A percentile compares a stretch with the other conserved stretches of the same genome.
These are phyloP conservation scores for Fusarium sp. DNA, from an alignment of 2,329 filamentous ascomycete genomes.

Conservation along the genomic window DNA sequence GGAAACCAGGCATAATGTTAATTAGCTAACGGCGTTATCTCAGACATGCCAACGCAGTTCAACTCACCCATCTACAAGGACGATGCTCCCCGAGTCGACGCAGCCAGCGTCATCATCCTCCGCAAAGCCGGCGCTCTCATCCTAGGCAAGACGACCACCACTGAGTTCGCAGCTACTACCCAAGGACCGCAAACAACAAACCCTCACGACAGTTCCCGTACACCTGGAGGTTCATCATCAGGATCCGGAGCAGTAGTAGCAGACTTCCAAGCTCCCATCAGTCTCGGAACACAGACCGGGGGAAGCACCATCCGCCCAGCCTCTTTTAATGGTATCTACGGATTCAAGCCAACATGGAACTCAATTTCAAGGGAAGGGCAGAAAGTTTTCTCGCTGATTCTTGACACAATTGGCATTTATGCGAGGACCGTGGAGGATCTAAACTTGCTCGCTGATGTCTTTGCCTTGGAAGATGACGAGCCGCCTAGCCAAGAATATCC, in stretches of 20 bases:
- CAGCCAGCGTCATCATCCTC: conserved; percentile 60
- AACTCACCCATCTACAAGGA: conserved; percentile 62
- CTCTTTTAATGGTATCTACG: conserved; percentile 64
- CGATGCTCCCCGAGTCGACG: conserved; percentile 56
- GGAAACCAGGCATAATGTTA: fast-evolving
- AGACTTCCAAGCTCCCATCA: conserved; percentile 66
- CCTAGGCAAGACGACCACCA: conserved; percentile 47
- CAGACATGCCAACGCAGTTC: conserved; percentile 63
- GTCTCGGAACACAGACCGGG: conserved; percentile 68
- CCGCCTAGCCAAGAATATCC: neutral
- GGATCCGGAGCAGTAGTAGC: conserved; percentile 70
- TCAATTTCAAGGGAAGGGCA: conserved; percentile 14
- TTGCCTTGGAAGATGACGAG: conserved; percentile 61
- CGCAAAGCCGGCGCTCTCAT: conserved; percentile 63
- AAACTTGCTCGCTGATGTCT: conserved; percentile 59
- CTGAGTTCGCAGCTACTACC: conserved; percentile 64
- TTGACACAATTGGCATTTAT: conserved; percentile 66
- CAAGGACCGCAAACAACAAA: conserved; percentile 61
- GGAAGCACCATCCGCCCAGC: conserved; percentile 68
- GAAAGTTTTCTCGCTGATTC: conserved; percentile 39
- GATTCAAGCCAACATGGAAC: conserved; percentile 32
- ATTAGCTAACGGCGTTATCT: fast-evolving
- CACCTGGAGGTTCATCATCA: conserved; percentile 71
- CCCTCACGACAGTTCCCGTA: conserved; percentile 68
- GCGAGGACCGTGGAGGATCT: conserved; percentile 64